Evolutionary conservation across 2,329 filamentous ascomycete genomes (phyloP), one percentile per base, ranked within the genome.

Genomic region (Pseudocercospora vitis): DNA sequence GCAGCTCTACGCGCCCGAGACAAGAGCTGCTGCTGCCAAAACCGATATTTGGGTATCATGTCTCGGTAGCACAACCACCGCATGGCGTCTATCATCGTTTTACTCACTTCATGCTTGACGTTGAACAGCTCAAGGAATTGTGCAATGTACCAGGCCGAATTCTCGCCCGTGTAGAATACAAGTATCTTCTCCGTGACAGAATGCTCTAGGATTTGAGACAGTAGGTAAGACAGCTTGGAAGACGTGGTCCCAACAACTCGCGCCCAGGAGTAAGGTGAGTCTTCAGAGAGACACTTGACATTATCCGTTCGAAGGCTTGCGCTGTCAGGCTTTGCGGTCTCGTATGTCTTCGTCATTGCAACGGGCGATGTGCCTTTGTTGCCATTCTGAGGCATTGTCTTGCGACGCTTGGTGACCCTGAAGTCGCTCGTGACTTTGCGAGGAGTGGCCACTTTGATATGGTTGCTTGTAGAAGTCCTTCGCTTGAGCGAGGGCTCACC

Each of bases 161-260:
- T 92, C 56, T 94, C 87, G 26, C 88, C 87, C 56, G 95, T 90
- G 68, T 96, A 96, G 70, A 97, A 97, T 7, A 96, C 81, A 48
- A 96, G 83, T 3, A 95, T 94, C 70, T 96, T 95, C 65, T 96
- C 91, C 0, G 80, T 73, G 1, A 78, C 71, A 49, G 94, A 83
- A 57, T 91, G 78, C 48, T 80, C 76, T 4, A 85, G 70, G 9
- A 96, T 84, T 26, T 82, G 79, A 50, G 91, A 86, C 14, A 96
- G 74, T 4, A 96, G 76, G 65, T 96, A 96, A 2, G 88, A 91
- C 2, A 96, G 77, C 70, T 97, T 97, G 0, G 88, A 84, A 0
- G 91, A 96, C 0, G 85, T 83, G 0, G 91, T 96, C 3, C 89
- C 90, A n/a, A 88, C 74, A 16, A 95, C 77, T 50, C 73, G 80